Base-by-base conservation (phyloP, 139 green algal genomes). In the Coelastrella sp. region DNA sequence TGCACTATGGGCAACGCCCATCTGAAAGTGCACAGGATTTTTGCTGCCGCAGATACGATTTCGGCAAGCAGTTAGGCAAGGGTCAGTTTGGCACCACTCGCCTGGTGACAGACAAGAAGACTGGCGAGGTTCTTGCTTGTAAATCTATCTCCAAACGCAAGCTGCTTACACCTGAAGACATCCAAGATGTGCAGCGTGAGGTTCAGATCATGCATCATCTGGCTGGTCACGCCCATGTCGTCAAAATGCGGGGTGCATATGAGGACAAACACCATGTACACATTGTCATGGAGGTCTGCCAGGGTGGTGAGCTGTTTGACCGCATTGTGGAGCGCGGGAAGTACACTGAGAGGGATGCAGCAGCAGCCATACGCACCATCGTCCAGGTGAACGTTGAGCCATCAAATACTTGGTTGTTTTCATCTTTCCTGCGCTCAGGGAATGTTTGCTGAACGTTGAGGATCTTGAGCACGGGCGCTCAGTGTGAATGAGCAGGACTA, bases 261-360 rank as follows among this genome's bases (percentile, higher is more conserved):
- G 97, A 99, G 92, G 97, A 99, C 91, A 93, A 94, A 78, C 93
- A 95, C 83, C 95, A 95, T 85, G 94, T 99, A 35, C 97, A 98
- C 92, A 92, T 99, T 75, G 96, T 97, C 57, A 98, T 99, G 97
- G 97, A 99, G 92, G 89, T 99, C 12, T 98, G 96, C 94, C 93
- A 91, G 84, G 94, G 98, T 57, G 98, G 98, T 4, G 98, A 99
- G 95, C 96, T 99, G 60, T 99, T 99, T 94, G 98, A 99, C 92
- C 87, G 95, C 49, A 99, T 99, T 84, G 95, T 99, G 25, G 92
- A 94, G 83, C 92, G 91, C 19, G 97, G 97, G 6, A 94, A 97
- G 79, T 99, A 98, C 89, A 91, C 88, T 0, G 92, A 94, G 86
- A 88, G 86, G 22, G 90, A 95, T 85, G 93, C 93, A 6, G 92